Evolutionary conservation across 1,284 basidiomycete species (phyloP).

Genomic region (Violaceomyces palustris): DNA sequence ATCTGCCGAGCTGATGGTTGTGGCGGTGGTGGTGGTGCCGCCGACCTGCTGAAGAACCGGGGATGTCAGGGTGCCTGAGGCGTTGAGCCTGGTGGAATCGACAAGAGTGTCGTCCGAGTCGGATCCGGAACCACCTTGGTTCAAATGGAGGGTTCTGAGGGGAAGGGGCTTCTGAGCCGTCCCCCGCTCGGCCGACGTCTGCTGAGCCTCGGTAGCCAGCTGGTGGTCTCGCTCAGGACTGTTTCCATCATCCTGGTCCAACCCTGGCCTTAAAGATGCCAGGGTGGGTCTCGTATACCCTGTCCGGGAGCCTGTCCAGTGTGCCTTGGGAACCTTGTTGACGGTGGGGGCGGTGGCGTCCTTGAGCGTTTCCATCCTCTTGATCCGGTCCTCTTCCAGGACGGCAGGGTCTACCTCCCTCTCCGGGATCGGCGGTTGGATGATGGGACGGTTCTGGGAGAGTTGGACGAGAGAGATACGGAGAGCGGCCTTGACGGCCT

Average conservation of each 20-base stretch:
- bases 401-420: conserved; percentile 49
- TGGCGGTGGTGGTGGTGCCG: not conserved
- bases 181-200: too few relatives aligned
- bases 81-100: conserved; percentile 19
- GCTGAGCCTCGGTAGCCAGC: too few relatives aligned
- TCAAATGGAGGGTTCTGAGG: conserved; percentile 17
- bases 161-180: too few relatives aligned
- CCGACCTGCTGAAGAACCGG: too few relatives aligned
- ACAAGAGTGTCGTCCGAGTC: conserved; percentile 44
- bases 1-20: not conserved
- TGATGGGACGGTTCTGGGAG: conserved; percentile 46
- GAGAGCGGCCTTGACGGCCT: conserved; percentile 52
- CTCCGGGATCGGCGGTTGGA: conserved; percentile 53
- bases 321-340: conserved; percentile 10
- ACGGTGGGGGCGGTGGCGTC: conserved; percentile 5
- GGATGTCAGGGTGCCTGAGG: conserved; percentile 6
- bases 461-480: conserved; percentile 51
- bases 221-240: too few relatives aligned
- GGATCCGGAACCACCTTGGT: conserved; percentile 23
- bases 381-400: conserved; percentile 30
- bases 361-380: conserved; percentile 21
- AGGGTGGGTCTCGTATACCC: conserved; percentile 38
- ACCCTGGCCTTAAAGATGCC: conserved; percentile 31
- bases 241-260: conserved; percentile 3
- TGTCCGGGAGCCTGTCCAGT: conserved; percentile 42